Evolutionary conservation across 2,329 filamentous ascomycete genomes (phyloP), one percentile per base, ranked within the genome.

Genomic region (Monilinia fructicola): DNA sequence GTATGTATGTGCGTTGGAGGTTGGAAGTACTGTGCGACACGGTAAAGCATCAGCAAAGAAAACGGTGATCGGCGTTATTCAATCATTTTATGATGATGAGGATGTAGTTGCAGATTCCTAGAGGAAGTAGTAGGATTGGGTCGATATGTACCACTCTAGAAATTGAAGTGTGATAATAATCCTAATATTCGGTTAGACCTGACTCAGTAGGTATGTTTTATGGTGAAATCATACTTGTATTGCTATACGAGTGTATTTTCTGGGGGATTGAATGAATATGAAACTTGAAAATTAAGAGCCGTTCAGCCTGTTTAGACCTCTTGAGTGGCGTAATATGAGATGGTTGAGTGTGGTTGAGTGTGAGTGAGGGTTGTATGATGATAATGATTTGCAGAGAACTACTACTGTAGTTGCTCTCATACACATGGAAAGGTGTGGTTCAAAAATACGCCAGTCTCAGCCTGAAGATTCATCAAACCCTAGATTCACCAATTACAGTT

Each of bases 1-100:
- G 42, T 59, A 59, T 59, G 26, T 59, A 59, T 42, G 26, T 48
- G 42, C 56, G 56, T 50, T 60, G 7, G 35, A 50, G 54, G 23
- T 28, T 59, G 10, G 23, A 59, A 48, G 42, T 50, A n/a, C 28
- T 35, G 42, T 50, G 21, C 42, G 16, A 44, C 31, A 35, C 3
- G 21, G n/a, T 23, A 31, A 48, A 60, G 28, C 28, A 60, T 26
- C 21, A 60, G 44, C 44, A 60, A 28, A 60, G 21, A 35, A 60
- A 50, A 31, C 58, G 44, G 44, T 26, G 58, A 38, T 60, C 58
- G 28, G 58, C 58, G 28, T 48, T 35, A 16, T 60, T 50, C 21
- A 7, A 50, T 60, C 44, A 60, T 18, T 60, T 26, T 23, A 60
- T 60, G 44, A 60, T 23, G 44, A 50, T 60, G 21, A 38, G 28